These are phyloP conservation scores for Lepraria neglecta DNA, from an alignment of 495 filamentous ascomycete genomes.

Conservation along the genomic window DNA sequence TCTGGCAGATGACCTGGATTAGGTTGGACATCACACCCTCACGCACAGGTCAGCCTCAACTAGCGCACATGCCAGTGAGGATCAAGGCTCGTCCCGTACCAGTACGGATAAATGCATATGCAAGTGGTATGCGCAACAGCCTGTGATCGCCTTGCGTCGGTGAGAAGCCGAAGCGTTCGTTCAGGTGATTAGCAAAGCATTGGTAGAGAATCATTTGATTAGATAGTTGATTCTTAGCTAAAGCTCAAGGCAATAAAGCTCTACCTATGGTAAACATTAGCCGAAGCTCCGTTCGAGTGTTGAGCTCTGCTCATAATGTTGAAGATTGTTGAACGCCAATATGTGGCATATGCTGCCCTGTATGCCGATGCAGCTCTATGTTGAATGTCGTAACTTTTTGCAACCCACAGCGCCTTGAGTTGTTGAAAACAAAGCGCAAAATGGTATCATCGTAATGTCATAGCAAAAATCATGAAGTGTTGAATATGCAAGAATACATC, in stretches of 20 bases:
- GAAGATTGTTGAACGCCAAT: conserved; percentile 16
- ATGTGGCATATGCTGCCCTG: conserved; percentile 10
- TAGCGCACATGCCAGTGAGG: conserved; percentile 12
- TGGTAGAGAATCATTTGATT: background rate
- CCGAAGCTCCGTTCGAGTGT: conserved; percentile 1
- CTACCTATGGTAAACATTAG: background rate
- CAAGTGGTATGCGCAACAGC: conserved; percentile 10
- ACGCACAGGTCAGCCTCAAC: conserved; percentile 14
- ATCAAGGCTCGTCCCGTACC: conserved; percentile 23
- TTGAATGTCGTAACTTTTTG: conserved; percentile 28
- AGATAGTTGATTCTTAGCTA: conserved; percentile 4
- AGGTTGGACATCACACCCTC: conserved; percentile 17
- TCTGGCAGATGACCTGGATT: conserved; percentile 19
- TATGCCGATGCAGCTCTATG: conserved; percentile 24
- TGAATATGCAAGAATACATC: conserved; percentile 7
- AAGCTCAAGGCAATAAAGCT: background rate
- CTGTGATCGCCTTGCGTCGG: conserved; percentile 1
- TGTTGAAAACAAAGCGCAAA: conserved; percentile 56
- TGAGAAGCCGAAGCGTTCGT: background rate
- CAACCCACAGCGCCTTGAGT: conserved; percentile 35
- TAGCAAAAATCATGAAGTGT: conserved; percentile 32
- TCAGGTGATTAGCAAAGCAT: background rate
- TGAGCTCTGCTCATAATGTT: conserved; percentile 12
- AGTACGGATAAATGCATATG: conserved; percentile 13
- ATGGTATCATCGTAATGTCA: conserved; percentile 44